A percentile compares a stretch with the other conserved stretches of the same genome.
phyloP scores from a whole-genome alignment of 306 rosid species.

The Prunus persica region DNA sequence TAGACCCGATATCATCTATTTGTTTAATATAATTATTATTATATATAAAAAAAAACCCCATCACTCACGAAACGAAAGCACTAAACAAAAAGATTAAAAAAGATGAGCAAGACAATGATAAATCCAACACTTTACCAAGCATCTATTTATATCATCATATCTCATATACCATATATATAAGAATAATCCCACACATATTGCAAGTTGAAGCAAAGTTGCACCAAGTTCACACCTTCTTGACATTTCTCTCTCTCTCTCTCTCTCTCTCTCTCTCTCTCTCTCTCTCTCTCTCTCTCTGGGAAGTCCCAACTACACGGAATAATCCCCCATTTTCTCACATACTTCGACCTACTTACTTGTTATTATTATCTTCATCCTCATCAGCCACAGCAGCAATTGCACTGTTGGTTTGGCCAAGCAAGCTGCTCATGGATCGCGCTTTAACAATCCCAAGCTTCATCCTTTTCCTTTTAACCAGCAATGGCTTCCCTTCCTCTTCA shows the following conservation, averaged over 20 bases:
- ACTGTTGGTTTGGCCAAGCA: constrained; percentile 61
- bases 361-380: background rate
- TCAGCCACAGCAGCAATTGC: constrained; percentile 25
- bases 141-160: background rate
- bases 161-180: background rate
- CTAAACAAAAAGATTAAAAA: constrained; percentile 6
- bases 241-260: background rate
- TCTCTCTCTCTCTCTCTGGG: background rate
- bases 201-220: constrained; percentile 18
- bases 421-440: constrained; percentile 86
- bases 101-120: constrained; percentile 11
- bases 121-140: constrained; percentile 19
- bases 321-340: background rate
- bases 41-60: background rate
- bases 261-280: background rate
- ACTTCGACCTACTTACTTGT: constrained; percentile 13
- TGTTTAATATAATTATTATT: background rate
- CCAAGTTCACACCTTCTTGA: constrained; percentile 9
- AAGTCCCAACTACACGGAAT: background rate
- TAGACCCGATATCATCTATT: background rate
- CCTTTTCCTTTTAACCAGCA: constrained; percentile 30
- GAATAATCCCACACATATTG: constrained; percentile 12
- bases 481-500: constrained; percentile 22
- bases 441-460: constrained; percentile 76
- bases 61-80: constrained; percentile 10